Percentiles rank a stretch among this genome's conserved stretches.
phyloP scores from a whole-genome alignment of 768 basidiomycete species.

The Trichaptum fuscoviolaceum region DNA sequence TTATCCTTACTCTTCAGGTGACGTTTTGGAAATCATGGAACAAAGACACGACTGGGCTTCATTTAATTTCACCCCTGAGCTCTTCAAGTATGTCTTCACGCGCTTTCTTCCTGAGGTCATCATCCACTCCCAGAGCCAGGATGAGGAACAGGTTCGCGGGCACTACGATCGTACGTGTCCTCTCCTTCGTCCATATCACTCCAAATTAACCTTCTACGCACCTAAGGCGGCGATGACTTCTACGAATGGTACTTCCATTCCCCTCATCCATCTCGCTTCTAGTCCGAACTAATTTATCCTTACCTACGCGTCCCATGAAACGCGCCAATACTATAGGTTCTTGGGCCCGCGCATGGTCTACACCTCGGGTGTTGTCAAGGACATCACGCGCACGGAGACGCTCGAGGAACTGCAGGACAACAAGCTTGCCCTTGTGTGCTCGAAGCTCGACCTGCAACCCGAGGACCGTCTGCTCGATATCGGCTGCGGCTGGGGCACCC shows the following conservation, averaged over 20 bases:
- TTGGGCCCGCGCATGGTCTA: conserved; percentile 96
- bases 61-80: conserved; percentile 83
- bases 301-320: not conserved
- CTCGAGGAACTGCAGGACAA: conserved; percentile 97
- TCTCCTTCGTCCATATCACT: not conserved
- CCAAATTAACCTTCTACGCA: conserved; percentile 7
- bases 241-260: conserved; percentile 63
- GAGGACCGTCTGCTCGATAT: conserved; percentile 81
- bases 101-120: conserved; percentile 91
- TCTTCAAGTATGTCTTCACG: conserved; percentile 91
- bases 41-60: conserved; percentile 94
- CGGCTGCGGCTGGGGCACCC: conserved; percentile 96
- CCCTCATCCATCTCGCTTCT: not conserved
- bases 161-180: conserved; percentile 81
- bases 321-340: conserved; percentile 51
- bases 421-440: conserved; percentile 93
- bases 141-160: conserved; percentile 92
- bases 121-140: conserved; percentile 84
- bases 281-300: not conserved
- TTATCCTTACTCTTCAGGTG: conserved; percentile 45
- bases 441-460: conserved; percentile 86
- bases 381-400: conserved; percentile 67
- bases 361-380: conserved; percentile 84
- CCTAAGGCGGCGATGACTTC: conserved; percentile 86
- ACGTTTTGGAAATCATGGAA: conserved; percentile 90